These are phyloP conservation scores for Rubroboletus pulcherrimus DNA, from an alignment of 768 basidiomycete species.

Conservation along the genomic window DNA sequence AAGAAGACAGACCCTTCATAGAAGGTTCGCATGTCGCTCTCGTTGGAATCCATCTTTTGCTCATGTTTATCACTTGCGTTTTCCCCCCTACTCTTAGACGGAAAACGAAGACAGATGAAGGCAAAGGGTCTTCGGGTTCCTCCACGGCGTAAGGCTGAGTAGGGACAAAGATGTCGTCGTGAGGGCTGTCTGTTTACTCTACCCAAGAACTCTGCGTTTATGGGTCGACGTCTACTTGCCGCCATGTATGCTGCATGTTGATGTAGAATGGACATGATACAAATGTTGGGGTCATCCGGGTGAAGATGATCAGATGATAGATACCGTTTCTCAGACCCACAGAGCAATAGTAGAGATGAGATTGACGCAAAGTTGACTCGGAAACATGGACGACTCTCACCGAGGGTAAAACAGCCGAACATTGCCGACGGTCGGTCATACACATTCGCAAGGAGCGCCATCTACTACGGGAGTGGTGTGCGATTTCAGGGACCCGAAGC, in stretches of 20 bases:
- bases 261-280: neutral
- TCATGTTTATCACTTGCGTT: constrained; percentile 10
- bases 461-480: too few relatives aligned
- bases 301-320: neutral
- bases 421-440: neutral
- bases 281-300: neutral
- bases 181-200: neutral
- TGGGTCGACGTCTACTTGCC: neutral
- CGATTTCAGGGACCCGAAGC: neutral
- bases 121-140: constrained; percentile 69
- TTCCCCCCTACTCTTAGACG: constrained; percentile 41
- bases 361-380: neutral
- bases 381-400: neutral
- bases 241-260: neutral
- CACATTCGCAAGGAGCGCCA: neutral
- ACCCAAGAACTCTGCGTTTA: neutral
- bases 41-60: neutral
- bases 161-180: constrained; percentile 19
- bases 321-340: neutral
- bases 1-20: constrained; percentile 73
- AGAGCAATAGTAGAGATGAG: neutral
- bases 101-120: constrained; percentile 72
- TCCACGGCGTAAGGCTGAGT: constrained; percentile 41
- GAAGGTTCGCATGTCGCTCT: constrained; percentile 54
- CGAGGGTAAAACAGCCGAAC: neutral